phyloP scores from a whole-genome alignment of 192 early-diverging fungal species.

The Coemansia sp. region DNA sequence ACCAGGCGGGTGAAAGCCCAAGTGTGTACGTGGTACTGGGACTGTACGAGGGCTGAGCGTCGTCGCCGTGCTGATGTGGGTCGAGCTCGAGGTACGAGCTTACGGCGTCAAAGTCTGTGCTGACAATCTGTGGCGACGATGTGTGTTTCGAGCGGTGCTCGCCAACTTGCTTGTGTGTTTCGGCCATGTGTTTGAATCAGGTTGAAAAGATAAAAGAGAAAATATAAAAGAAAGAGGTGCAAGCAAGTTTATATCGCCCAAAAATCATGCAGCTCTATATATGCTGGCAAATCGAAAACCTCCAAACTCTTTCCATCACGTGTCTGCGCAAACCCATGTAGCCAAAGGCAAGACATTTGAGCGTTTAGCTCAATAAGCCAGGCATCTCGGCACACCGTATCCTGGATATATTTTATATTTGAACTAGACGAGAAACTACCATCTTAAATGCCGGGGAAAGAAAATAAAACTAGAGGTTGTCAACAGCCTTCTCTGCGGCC shows the following conservation, averaged over 20 bases:
- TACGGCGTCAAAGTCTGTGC: not conserved
- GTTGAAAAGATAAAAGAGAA: not conserved
- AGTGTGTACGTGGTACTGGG: not conserved
- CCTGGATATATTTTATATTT: too few relatives aligned
- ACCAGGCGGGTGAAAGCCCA: conserved; percentile 36
- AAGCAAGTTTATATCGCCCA: not conserved
- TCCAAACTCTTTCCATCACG: not conserved
- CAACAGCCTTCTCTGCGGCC: conserved; percentile 48
- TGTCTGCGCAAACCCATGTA: not conserved
- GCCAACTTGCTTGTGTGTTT: not conserved
- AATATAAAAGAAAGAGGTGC: not conserved
- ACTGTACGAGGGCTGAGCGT: not conserved
- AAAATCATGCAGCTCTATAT: not conserved
- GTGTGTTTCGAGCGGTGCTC: not conserved
- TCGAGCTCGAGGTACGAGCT: conserved; percentile 4
- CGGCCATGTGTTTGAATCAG: not conserved
- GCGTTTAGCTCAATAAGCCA: too few relatives aligned
- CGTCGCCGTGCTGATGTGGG: not conserved
- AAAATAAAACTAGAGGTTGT: conserved; percentile 11
- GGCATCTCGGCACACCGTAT: too few relatives aligned
- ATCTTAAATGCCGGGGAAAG: not conserved
- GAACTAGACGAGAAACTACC: too few relatives aligned
- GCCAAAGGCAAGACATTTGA: not conserved
- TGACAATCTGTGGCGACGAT: not conserved
- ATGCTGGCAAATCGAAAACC: not conserved